These are phyloP conservation scores for Camptophora hylomeconis DNA, from an alignment of 2,329 filamentous ascomycete species.

Conservation along the genomic window DNA sequence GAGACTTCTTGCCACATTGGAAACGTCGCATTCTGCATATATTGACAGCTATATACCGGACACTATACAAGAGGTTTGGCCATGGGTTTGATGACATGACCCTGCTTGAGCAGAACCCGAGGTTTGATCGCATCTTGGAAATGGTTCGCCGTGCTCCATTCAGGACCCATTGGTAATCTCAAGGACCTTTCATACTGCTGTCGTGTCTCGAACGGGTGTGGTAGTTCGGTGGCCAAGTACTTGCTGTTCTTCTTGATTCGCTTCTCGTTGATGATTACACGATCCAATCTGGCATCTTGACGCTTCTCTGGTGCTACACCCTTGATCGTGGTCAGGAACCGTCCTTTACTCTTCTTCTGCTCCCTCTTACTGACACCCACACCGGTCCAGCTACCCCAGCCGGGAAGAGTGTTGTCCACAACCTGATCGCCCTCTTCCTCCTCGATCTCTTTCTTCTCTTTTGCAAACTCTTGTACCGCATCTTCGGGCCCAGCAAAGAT, in stretches of 20 bases:
- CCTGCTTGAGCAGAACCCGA: constrained; percentile 78
- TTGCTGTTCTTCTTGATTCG: constrained; percentile 79
- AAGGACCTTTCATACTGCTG: constrained; percentile 60
- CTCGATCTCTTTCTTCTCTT: constrained; percentile 61
- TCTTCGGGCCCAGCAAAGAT: constrained; percentile 76
- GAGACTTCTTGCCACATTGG: no score
- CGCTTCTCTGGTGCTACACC: constrained; percentile 66
- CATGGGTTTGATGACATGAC: constrained; percentile 68
- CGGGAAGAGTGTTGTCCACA: constrained; percentile 72
- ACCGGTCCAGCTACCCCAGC: constrained; percentile 89
- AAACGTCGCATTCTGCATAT: no score
- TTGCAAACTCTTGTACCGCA: constrained; percentile 65
- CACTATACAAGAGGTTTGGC: constrained; percentile 58
- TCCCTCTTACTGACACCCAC: constrained; percentile 63
- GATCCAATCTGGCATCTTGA: constrained; percentile 67
- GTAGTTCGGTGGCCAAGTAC: constrained; percentile 72
- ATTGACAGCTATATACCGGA: no score
- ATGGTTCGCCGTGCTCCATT: constrained; percentile 93
- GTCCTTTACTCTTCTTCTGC: constrained; percentile 40
- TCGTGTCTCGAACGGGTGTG: constrained; percentile 76
- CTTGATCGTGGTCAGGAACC: constrained; percentile 36
- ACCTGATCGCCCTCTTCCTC: constrained; percentile 72
- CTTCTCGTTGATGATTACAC: constrained; percentile 89
- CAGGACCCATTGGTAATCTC: constrained; percentile 74
- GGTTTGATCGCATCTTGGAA: constrained; percentile 86